These are phyloP conservation scores for Pseudotsuga menziesii DNA, from an alignment of 75 land plant genomes.

Conservation along the genomic window DNA sequence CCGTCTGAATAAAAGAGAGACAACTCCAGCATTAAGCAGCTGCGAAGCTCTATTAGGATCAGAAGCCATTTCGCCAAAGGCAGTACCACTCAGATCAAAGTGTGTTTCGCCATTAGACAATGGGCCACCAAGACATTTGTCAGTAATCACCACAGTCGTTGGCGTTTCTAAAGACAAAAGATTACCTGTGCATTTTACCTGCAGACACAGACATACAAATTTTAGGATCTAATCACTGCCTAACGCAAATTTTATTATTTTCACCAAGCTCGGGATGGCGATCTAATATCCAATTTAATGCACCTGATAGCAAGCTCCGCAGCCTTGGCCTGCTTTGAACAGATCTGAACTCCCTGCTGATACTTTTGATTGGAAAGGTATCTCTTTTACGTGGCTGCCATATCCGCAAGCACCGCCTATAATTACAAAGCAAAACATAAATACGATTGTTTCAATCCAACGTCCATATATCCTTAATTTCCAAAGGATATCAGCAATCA, in stretches of 20 bases:
- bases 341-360: slow-evolving; percentile 59
- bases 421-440: background rate
- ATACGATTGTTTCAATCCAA: too few relatives aligned
- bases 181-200: slow-evolving; percentile 37
- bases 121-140: slow-evolving; percentile 39
- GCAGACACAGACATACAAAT: background rate
- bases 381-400: slow-evolving; percentile 26
- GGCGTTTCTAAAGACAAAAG: slow-evolving; percentile 31
- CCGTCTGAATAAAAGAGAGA: slow-evolving; percentile 33
- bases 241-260: too few relatives aligned
- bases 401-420: slow-evolving; percentile 91
- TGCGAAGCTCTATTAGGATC: slow-evolving; percentile 12
- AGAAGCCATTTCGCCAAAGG: slow-evolving; percentile 58
- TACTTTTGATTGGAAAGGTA: slow-evolving; percentile 46
- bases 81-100: slow-evolving; percentile 66
- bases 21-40: slow-evolving; percentile 40
- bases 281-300: background rate
- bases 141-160: slow-evolving; percentile 43
- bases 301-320: slow-evolving; percentile 87
- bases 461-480: too few relatives aligned
- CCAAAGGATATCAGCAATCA: too few relatives aligned
- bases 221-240: too few relatives aligned
- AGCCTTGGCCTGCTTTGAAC: slow-evolving; percentile 71
- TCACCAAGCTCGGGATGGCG: too few relatives aligned
- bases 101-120: slow-evolving; percentile 10